Evolutionary conservation across 2,329 filamentous ascomycete genomes (phyloP).

Genomic region (Colletotrichum zoysiae): DNA sequence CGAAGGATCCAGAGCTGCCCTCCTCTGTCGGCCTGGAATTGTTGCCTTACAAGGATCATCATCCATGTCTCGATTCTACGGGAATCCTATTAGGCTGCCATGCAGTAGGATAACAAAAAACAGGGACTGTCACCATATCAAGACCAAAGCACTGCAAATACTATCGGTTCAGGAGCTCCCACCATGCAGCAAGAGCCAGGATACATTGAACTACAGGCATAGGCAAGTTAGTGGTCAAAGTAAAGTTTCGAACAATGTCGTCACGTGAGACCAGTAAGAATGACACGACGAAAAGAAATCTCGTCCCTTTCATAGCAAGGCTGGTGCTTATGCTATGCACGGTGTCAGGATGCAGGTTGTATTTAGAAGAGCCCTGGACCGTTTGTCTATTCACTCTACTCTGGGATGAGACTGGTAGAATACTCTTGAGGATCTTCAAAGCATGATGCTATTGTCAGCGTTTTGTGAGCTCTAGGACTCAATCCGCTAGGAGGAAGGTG

Average conservation of each 20-base stretch:
- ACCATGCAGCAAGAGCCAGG: not conserved
- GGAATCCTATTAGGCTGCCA: not conserved
- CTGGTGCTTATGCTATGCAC: not conserved
- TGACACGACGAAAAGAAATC: not conserved
- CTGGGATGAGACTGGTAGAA: not conserved
- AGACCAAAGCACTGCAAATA: too few species aligned
- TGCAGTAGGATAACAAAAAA: too few species aligned
- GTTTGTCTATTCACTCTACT: not conserved
- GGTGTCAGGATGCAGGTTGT: not conserved
- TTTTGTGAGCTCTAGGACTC: not conserved
- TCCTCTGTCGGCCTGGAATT: not conserved
- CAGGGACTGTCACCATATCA: too few species aligned
- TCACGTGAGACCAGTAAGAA: not conserved
- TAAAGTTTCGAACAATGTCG: not conserved
- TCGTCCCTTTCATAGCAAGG: not conserved
- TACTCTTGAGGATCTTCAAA: not conserved
- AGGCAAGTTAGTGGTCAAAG: not conserved
- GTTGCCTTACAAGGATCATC: not conserved
- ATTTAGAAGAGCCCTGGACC: not conserved
- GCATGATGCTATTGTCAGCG: not conserved
- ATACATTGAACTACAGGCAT: not conserved
- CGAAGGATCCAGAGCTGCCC: not conserved
- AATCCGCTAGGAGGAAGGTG: not conserved
- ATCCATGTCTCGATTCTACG: not conserved
- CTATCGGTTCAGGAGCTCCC: not conserved